A percentile compares a stretch with the other conserved stretches of the same genome.
phyloP scores from a whole-genome alignment of 805 yeast species.

The Yarrowia sp. region DNA sequence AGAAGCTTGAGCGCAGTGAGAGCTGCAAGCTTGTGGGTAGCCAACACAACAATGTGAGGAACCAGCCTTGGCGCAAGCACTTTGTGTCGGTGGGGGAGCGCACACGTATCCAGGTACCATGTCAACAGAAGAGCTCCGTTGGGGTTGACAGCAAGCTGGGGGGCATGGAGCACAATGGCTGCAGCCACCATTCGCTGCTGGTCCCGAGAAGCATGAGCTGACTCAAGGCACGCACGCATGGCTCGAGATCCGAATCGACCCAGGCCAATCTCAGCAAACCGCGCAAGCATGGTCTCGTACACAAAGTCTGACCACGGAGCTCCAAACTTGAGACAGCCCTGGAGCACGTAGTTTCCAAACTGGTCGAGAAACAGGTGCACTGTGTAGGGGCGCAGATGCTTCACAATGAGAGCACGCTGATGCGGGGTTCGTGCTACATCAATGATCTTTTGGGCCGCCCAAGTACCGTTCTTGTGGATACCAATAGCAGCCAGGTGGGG shows the following conservation, averaged over 20 bases:
- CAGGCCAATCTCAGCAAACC: constrained; percentile 75
- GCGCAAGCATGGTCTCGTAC: constrained; percentile 73
- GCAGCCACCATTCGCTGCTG: constrained; percentile 72
- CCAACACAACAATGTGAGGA: constrained; percentile 59
- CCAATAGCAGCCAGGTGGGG: constrained; percentile 88
- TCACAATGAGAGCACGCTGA: constrained; percentile 58
- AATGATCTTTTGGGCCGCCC: constrained; percentile 98
- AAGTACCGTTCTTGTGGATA: constrained; percentile 95
- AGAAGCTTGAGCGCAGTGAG: constrained; percentile 73
- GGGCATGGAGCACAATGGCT: constrained; percentile 72
- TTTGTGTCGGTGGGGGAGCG: constrained; percentile 58
- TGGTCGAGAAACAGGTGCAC: constrained; percentile 89
- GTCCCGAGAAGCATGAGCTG: constrained; percentile 61
- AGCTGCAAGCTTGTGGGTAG: constrained; percentile 81
- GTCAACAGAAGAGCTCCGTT: constrained; percentile 88
- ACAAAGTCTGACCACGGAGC: constrained; percentile 86
- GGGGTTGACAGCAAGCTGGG: constrained; percentile 72
- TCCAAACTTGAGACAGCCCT: constrained; percentile 88
- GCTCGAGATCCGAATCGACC: constrained; percentile 96
- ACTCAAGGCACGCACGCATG: constrained; percentile 86
- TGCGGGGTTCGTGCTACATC: constrained; percentile 54
- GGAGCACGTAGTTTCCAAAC: constrained; percentile 94
- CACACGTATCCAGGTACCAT: constrained; percentile 89
- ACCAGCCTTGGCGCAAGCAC: constrained; percentile 60
- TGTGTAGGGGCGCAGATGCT: constrained; percentile 72